Percentiles rank a stretch among this genome's conserved stretches.
These are phyloP conservation scores for Candida ascalaphidarum DNA, from an alignment of 805 yeast genomes.

Conservation along the genomic window DNA sequence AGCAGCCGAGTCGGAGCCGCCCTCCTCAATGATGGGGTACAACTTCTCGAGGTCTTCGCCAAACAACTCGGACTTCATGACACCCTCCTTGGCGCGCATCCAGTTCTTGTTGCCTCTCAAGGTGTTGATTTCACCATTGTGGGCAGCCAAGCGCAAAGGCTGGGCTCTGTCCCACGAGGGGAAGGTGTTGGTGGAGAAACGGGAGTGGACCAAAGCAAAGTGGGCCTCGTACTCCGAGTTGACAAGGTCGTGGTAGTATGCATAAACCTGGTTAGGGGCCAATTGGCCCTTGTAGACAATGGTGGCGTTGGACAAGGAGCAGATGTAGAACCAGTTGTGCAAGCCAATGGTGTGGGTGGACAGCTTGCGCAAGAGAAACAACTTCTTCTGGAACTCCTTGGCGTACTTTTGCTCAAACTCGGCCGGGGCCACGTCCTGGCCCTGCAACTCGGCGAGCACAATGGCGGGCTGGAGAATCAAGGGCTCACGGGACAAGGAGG, in stretches of 20 bases:
- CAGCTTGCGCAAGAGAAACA: conserved; percentile 82
- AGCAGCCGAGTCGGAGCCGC: conserved; percentile 98
- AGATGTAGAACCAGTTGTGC: conserved; percentile 96
- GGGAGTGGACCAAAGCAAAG: conserved; percentile 92
- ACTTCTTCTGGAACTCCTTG: conserved; percentile 68
- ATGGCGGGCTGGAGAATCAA: conserved; percentile 88
- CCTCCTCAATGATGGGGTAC: conserved; percentile 95
- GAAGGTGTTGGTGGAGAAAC: conserved; percentile 96
- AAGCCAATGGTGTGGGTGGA: conserved; percentile 86
- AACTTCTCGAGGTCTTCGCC: conserved; percentile 87
- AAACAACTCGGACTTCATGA: conserved; percentile 78
- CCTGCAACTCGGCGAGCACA: conserved; percentile 40
- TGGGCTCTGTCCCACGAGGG: conserved; percentile 99
- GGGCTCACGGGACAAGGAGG: conserved; percentile 90
- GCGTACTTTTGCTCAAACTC: conserved; percentile 51
- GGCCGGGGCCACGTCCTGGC: conserved; percentile 29
- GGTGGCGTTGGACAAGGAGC: conserved; percentile 80
- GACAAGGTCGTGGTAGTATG: conserved; percentile 86
- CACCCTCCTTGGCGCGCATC: conserved; percentile 99
- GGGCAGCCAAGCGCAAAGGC: conserved; percentile 95
- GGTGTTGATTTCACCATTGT: conserved; percentile 97
- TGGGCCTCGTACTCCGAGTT: conserved; percentile 92
- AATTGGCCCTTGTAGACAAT: conserved; percentile 97
- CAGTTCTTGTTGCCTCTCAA: conserved; percentile 96
- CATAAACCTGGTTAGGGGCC: conserved; percentile 93